phyloP scores from a whole-genome alignment of 768 basidiomycete species.

The Hydnomerulius pinastri region DNA sequence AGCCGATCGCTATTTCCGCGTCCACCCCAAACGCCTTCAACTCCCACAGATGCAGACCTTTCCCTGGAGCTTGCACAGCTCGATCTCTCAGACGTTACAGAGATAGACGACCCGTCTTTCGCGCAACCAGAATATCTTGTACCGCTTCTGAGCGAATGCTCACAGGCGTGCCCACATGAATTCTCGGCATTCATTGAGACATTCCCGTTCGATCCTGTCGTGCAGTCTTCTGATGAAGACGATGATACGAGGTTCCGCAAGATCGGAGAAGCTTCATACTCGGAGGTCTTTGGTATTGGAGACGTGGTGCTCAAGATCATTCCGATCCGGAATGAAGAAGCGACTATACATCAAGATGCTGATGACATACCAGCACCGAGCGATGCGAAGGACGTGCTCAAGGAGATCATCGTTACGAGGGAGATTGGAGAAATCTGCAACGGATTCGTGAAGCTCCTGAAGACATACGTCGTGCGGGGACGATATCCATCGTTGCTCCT shows the following conservation, averaged over 20 bases:
- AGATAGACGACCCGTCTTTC: constrained; percentile 47
- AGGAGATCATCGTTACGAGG: constrained; percentile 76
- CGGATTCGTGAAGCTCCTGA: constrained; percentile 80
- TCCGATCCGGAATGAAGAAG: constrained; percentile 64
- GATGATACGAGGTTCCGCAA: constrained; percentile 61
- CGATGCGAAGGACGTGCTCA: constrained; percentile 74
- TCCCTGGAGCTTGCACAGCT: constrained; percentile 35
- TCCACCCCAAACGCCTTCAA: constrained; percentile 57
- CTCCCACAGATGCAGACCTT: constrained; percentile 51
- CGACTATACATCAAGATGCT: constrained; percentile 29
- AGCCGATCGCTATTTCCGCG: constrained; percentile 36
- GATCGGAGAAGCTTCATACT: constrained; percentile 95
- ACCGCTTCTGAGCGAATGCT: constrained; percentile 71
- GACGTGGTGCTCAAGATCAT: constrained; percentile 91
- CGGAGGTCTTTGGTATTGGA: constrained; percentile 91
- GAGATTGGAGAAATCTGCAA: constrained; percentile 75
- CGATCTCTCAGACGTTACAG: constrained; percentile 49
- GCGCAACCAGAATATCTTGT: constrained; percentile 54
- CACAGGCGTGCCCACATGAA: constrained; percentile 67
- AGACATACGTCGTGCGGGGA: constrained; percentile 86
- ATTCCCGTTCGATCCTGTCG: constrained; percentile 73
- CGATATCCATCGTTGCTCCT: constrained; percentile 80
- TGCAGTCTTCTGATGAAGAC: constrained; percentile 37
- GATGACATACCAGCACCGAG: constrained; percentile 65
- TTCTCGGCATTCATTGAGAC: constrained; percentile 83